Conservation (phyloP, 192 early-diverging fungal genomes). For the Radiomyces spectabilis region DNA sequence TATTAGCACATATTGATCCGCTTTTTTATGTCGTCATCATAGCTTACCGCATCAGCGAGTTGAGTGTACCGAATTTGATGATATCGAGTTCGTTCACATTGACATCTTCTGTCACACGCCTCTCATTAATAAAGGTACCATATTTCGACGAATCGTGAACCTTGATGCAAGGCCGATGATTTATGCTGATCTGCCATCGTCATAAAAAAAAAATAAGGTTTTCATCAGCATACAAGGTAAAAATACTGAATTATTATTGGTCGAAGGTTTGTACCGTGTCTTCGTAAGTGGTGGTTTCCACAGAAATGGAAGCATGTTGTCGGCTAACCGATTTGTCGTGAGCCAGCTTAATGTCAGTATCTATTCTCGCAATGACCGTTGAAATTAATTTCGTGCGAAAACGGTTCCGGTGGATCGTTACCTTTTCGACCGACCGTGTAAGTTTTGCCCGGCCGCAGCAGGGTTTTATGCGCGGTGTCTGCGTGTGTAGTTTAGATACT, state of each 20-base stretch:
- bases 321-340: conserved; percentile 9
- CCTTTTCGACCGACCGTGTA: not conserved
- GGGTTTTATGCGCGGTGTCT: not conserved
- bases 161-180: not conserved
- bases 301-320: not conserved
- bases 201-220: not conserved
- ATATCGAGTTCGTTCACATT: not conserved
- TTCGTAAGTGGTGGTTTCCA: not conserved
- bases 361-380: not conserved
- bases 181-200: not conserved
- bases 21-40: not conserved
- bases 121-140: not conserved
- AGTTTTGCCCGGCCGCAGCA: not conserved
- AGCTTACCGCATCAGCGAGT: not conserved
- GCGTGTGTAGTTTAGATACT: no score
- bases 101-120: not conserved
- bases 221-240: not conserved
- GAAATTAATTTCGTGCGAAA: not conserved
- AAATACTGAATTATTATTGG: not conserved
- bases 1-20: not conserved
- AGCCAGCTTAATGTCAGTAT: not conserved
- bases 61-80: not conserved
- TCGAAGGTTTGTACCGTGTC: not conserved
- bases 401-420: not conserved
- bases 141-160: not conserved